phyloP scores from a whole-genome alignment of 768 basidiomycete species.

The Auriscalpium orientale region DNA sequence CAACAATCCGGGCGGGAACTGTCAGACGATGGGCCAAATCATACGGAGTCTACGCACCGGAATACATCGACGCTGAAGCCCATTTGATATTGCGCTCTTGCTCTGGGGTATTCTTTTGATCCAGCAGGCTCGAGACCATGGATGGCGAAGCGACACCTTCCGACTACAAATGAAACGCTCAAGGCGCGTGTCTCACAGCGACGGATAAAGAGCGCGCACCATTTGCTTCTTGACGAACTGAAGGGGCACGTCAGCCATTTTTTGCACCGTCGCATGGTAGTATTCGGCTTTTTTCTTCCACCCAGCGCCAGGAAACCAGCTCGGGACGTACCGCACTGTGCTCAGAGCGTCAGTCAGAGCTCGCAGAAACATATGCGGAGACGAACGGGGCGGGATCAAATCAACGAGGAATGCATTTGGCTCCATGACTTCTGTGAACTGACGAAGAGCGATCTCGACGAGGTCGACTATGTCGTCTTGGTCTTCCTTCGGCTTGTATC shows the following conservation, averaged over 20 bases:
- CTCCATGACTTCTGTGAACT: not conserved
- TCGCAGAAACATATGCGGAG: not conserved
- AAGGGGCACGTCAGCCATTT: not conserved
- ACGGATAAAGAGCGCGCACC: not conserved
- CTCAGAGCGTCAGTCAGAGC: not conserved
- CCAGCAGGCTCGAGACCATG: not conserved
- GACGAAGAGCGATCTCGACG: not conserved
- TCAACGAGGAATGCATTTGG: constrained; percentile 4
- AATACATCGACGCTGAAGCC: not conserved
- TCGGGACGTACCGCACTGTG: constrained; percentile 16
- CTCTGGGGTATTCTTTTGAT: not conserved
- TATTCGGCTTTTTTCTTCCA: constrained; percentile 12
- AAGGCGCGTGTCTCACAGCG: not conserved
- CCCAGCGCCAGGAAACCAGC: constrained; percentile 19
- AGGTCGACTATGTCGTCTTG: constrained; percentile 9
- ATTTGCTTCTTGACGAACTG: constrained; percentile 2
- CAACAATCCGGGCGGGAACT: not conserved
- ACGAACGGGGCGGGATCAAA: not conserved
- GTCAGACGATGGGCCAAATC: too few species aligned
- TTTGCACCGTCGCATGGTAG: not conserved
- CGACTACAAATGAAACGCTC: not conserved
- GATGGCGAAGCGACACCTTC: not conserved
- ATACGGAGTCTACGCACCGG: not conserved
- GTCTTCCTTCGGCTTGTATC: constrained; percentile 13
- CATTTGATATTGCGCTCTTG: constrained; percentile 1